These are phyloP conservation scores for Coniella vitis DNA, from an alignment of 2,329 filamentous ascomycete genomes.

Conservation along the genomic window DNA sequence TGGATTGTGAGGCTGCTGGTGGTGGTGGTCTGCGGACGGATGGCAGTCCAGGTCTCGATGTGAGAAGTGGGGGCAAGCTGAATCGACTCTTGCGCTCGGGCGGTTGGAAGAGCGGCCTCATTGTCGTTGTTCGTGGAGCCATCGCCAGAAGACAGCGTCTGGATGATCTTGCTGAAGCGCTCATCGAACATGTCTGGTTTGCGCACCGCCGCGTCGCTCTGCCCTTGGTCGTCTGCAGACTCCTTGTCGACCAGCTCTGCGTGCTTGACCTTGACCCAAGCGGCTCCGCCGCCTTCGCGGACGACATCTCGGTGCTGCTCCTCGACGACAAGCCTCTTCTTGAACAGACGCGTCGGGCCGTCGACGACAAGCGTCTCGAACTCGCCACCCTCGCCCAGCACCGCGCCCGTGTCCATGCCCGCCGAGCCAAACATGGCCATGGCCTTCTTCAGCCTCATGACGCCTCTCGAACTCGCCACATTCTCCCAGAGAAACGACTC, in stretches of 20 bases:
- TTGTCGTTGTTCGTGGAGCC: neutral
- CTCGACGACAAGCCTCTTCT: conserved; percentile 57
- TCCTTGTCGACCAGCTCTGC: conserved; percentile 38
- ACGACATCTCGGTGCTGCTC: conserved; percentile 47
- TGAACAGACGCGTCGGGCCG: conserved; percentile 69
- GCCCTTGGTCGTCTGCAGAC: conserved; percentile 3
- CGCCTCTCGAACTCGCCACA: conserved; percentile 53
- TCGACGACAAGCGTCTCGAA: conserved; percentile 89
- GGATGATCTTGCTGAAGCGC: conserved; percentile 42
- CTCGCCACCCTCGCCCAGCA: conserved; percentile 89
- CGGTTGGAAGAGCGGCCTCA: neutral
- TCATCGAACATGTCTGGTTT: conserved; percentile 62
- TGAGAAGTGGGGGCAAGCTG: conserved; percentile 19
- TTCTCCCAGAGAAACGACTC: conserved; percentile 74
- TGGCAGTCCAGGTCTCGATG: conserved; percentile 11
- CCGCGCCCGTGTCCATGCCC: conserved; percentile 53
- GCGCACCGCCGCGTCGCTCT: conserved; percentile 31
- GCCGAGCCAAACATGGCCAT: conserved; percentile 59
- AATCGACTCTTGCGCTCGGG: neutral
- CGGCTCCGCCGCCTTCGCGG: conserved; percentile 67
- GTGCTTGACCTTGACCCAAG: conserved; percentile 58
- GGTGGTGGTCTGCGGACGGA: neutral
- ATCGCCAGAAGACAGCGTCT: conserved; percentile 21
- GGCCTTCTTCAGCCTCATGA: conserved; percentile 41
- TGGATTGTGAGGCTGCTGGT: conserved; percentile 29